Base-by-base conservation (phyloP, 441 rosid species). In the Jatropha podagrica region DNA sequence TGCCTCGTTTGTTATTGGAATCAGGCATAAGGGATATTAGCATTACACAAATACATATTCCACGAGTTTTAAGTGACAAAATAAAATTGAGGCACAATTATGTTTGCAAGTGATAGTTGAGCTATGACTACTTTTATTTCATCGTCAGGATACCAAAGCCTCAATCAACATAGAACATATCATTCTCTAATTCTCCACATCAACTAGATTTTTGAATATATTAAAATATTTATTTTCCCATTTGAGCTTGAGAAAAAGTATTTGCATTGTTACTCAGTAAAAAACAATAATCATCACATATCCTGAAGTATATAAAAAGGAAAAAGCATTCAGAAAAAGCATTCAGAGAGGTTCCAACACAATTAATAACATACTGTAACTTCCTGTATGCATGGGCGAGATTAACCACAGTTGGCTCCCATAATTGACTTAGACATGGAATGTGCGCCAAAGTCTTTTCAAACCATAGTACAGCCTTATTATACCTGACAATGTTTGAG, bases 381-480 rank as follows among this genome's bases (percentile, higher is more conserved):
- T 95, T 95, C 75, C 98, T 84, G 85, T 85, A 92, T 49, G 97
- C 88, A 85, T 91, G 98, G 76, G 95, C 97, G 64, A 93, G 93
- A 86, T 93, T 95, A 75, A 92, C 93, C 60, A 95, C 81, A 65
- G 99, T 91, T 59, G 98, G 90, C 83, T 92, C 98, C 98, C 97
- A 93, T 84, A 80, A 82, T 87, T 88, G 91, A 83, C 89, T 88
- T 79, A 90, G 74, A 76, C 90, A 85, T 26, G 93, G 95, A 77
- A 95, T 82, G 77, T 81, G 92, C 0, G 89, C 85, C 85, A 95
- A 85, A 32, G 98, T 92, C 90, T 90, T 89, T 80, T 93, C 94
- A 73, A 95, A 89, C 97, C 96, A 93, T 83, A 85, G 76, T 69
- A 91, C 91, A 58, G 97, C 92, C 76, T 91, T 91, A 78, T 85